Evolutionary conservation across 305 asterid species (phyloP).

Genomic region (Rubia occidens): DNA sequence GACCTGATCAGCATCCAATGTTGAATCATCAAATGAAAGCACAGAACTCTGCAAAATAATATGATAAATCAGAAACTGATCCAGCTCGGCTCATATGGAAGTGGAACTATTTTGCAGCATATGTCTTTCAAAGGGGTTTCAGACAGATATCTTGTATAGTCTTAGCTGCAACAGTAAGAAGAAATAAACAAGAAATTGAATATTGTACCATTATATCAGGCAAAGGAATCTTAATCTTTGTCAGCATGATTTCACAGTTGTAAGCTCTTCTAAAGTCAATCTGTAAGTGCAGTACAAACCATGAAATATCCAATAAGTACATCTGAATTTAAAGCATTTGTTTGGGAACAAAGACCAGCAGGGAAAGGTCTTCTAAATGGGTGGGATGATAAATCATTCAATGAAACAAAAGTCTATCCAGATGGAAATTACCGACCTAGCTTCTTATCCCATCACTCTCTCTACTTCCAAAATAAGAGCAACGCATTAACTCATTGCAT

Average conservation of each 20-base stretch:
- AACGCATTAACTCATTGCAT: not conserved
- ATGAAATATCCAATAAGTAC: constrained; percentile 10
- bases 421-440: not conserved
- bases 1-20: constrained; percentile 74
- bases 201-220: constrained; percentile 63
- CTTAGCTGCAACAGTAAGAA: not conserved
- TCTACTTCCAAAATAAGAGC: not conserved
- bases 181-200: not conserved
- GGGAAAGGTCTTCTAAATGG: not conserved
- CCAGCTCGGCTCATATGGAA: not conserved
- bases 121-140: not conserved
- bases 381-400: not conserved
- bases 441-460: not conserved
- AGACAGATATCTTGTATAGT: not conserved
- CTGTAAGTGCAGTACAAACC: constrained; percentile 32
- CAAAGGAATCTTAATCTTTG: constrained; percentile 84
- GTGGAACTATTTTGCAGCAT: not conserved
- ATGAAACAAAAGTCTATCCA: not conserved
- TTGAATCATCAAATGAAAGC: constrained; percentile 72
- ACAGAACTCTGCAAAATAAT: constrained; percentile 46
- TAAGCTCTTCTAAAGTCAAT: constrained; percentile 79
- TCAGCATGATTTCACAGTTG: constrained; percentile 88
- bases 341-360: not conserved
- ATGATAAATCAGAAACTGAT: not conserved
- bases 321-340: not conserved